Evolutionary conservation across 345 rosid species (phyloP).

Genomic region (Lenwebbia sp.): DNA sequence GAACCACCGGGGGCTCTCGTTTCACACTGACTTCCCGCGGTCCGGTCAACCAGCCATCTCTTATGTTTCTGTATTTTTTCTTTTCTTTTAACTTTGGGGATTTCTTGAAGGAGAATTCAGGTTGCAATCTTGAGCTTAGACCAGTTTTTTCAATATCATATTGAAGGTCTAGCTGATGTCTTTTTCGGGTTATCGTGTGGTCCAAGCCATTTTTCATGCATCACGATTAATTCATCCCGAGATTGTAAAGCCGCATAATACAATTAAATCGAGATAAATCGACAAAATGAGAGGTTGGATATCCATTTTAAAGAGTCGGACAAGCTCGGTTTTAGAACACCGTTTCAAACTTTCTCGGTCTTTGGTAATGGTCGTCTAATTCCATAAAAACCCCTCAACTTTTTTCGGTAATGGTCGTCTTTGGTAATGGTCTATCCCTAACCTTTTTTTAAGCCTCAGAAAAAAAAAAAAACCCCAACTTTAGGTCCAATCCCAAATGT

Average conservation of each 20-base stretch:
- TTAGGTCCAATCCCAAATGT: no score
- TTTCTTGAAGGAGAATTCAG: neutral
- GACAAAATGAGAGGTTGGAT: neutral
- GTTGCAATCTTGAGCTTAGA: neutral
- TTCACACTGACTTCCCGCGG: neutral
- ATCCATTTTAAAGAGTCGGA: fast-evolving
- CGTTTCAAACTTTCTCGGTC: no score
- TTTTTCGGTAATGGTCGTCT: no score
- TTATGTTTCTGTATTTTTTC: neutral
- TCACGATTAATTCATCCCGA: no score
- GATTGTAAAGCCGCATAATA: no score
- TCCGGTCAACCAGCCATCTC: neutral
- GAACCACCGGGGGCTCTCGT: neutral
- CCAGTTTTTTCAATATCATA: neutral
- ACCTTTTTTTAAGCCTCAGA: no score
- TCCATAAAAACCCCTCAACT: no score
- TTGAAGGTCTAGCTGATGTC: neutral
- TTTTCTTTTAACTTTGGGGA: neutral
- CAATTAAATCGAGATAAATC: neutral
- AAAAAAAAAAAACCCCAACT: no score
- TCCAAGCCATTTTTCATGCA: neutral
- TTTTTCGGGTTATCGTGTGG: neutral
- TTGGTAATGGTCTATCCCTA: no score
- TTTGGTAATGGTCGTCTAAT: no score
- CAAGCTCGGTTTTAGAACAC: no score